These are phyloP conservation scores for Trypanosoma mega DNA, from an alignment of 208 protist genomes.

Conservation along the genomic window DNA sequence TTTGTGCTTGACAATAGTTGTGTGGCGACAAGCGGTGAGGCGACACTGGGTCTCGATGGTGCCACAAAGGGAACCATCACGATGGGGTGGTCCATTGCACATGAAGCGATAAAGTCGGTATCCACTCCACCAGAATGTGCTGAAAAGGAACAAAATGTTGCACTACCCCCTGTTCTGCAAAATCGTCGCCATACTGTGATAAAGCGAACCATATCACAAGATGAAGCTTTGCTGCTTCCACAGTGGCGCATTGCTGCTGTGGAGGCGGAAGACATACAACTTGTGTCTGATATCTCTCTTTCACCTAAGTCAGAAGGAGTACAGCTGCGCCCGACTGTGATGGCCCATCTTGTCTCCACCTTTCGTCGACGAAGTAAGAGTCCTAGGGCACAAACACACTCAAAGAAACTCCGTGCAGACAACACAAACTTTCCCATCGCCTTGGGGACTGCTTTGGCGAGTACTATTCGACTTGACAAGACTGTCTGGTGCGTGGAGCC, in stretches of 20 bases:
- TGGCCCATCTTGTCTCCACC: neutral
- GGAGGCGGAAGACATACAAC: constrained; percentile 11
- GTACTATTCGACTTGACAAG: neutral
- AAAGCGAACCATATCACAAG: neutral
- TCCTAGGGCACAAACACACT: neutral
- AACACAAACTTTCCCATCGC: neutral
- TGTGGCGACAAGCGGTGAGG: neutral
- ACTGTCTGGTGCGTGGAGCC: constrained; percentile 12
- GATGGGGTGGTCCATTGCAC: constrained; percentile 17
- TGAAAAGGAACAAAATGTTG: neutral
- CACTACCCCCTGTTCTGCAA: neutral
- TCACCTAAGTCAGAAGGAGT: no score
- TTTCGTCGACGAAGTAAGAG: neutral
- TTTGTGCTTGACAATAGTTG: neutral
- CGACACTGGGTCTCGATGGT: neutral
- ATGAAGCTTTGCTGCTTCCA: neutral
- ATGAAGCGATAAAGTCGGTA: constrained; percentile 2
- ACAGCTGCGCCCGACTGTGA: neutral
- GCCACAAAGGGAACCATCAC: neutral
- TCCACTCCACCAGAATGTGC: neutral
- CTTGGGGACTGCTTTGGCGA: neutral
- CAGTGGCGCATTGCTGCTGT: constrained; percentile 13
- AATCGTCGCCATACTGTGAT: neutral
- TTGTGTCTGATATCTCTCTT: neutral
- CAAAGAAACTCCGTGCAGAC: neutral